phyloP scores from a whole-genome alignment of 495 filamentous ascomycete genomes.

The Patellaria atrata region DNA sequence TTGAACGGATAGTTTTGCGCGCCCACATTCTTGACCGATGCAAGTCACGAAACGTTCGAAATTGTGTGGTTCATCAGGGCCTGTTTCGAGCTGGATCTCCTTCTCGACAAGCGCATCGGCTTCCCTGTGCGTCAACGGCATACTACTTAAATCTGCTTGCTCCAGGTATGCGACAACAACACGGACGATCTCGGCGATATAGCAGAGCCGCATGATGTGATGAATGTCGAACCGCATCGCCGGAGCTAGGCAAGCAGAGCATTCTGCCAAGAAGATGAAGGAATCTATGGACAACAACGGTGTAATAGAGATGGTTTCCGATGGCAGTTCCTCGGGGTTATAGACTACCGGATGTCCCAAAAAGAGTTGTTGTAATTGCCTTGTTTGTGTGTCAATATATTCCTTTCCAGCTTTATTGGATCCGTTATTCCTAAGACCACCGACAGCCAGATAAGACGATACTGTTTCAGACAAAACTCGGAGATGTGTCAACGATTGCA shows the following conservation, averaged over 20 bases:
- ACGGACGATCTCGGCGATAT: slow-evolving; percentile 81
- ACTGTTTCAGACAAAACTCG: slow-evolving; percentile 82
- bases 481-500: slow-evolving; percentile 71
- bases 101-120: no score
- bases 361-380: slow-evolving; percentile 69
- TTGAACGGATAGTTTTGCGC: background rate
- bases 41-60: background rate
- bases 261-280: slow-evolving; percentile 77
- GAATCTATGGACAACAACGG: slow-evolving; percentile 64
- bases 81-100: no score
- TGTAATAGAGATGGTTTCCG: slow-evolving; percentile 37
- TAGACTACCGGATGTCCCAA: slow-evolving; percentile 26
- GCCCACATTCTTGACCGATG: slow-evolving; percentile 5
- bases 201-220: slow-evolving; percentile 78
- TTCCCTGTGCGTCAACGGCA: no score
- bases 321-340: slow-evolving; percentile 23
- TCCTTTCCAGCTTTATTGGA: slow-evolving; percentile 50
- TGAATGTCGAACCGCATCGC: slow-evolving; percentile 61
- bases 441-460: slow-evolving; percentile 67
- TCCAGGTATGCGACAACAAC: slow-evolving; percentile 38
- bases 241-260: slow-evolving; percentile 53
- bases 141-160: slow-evolving; percentile 1
- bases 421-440: slow-evolving; percentile 44
- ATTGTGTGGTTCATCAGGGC: no score
- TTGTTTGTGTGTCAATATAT: slow-evolving; percentile 51